phyloP scores from a whole-genome alignment of 208 protist species.

The Leptomonas seymouri region DNA sequence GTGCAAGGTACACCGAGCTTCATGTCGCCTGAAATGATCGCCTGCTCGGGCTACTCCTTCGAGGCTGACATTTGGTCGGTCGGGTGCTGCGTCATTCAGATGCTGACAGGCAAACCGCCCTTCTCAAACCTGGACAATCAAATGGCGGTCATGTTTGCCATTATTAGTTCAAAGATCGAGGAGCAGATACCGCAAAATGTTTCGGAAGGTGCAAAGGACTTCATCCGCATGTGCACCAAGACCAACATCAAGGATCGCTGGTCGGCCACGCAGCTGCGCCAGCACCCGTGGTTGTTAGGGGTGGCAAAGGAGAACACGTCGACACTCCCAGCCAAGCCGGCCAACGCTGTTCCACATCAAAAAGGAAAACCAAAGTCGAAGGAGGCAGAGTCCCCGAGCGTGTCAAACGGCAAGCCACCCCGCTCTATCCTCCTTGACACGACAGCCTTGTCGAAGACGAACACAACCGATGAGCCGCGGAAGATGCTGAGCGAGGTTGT shows the following conservation, averaged over 20 bases:
- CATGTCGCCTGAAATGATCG: slow-evolving; percentile 95
- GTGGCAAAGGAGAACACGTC: neutral
- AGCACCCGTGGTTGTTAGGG: slow-evolving; percentile 75
- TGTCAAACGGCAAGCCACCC: slow-evolving; percentile 7
- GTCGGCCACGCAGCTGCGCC: slow-evolving; percentile 53
- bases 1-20: slow-evolving; percentile 93
- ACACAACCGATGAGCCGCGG: neutral
- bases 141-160: slow-evolving; percentile 92
- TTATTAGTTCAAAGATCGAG: slow-evolving; percentile 78
- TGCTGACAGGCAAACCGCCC: slow-evolving; percentile 88
- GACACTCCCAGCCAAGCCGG: neutral
- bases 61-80: slow-evolving; percentile 94
- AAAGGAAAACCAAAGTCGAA: neutral
- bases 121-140: slow-evolving; percentile 87
- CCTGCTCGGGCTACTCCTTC: slow-evolving; percentile 85
- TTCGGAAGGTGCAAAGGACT: slow-evolving; percentile 68
- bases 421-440: slow-evolving; percentile 35
- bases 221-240: slow-evolving; percentile 72
- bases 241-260: slow-evolving; percentile 74
- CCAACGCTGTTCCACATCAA: neutral
- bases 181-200: slow-evolving; percentile 72
- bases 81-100: slow-evolving; percentile 91
- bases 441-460: slow-evolving; percentile 16
- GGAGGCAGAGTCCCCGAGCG: neutral
- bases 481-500: neutral